Evolutionary conservation across 257 asterid species (phyloP), one percentile per base, ranked within the genome.

Genomic region (Solanum chmielewskii): DNA sequence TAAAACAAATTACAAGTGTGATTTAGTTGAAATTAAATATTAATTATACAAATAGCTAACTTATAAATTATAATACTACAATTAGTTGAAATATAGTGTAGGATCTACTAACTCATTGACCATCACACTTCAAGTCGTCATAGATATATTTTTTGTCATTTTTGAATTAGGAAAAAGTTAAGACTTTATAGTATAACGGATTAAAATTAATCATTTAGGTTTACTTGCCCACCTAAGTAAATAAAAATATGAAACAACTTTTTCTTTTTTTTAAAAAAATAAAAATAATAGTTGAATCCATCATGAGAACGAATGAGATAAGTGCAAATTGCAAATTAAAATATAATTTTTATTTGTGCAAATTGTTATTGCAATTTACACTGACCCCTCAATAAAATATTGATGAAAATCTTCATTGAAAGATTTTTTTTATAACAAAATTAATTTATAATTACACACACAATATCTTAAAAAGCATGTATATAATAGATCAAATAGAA

Each of bases 171-270:
- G 85, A 87, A 90, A 89, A 88, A 88, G 88, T 89, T 85, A 7
- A 88, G 91, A 90, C 89, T 87, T 86, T 75, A 80, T 76, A 77
- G 33, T 74, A 71, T 80, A 66, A 33, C 73, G 80, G 75, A 86
- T 90, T 68, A 80, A 86, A 86, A 75, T 56, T 74, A 31, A 78
- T 78, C 88, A 70, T 88, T 81, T 86, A 76, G 89, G 90, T 88
- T 71, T 84, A 84, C 89, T 86, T 90, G 84, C 70, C 89, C 85
- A 88, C 90, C 90, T 80, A 88, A 52, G 69, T 73, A 78, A 87
- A 84, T 76, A 41, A 56, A 60, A 18, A 15, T 70, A 81, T n/a
- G 14, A 78, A 45, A 8, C 66, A 80, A 16, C 25, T 27, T 16
- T 29, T 27, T 45, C 11, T 80, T 13, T 47, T 45, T 42, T 42